Base-by-base conservation (phyloP, 2,329 filamentous ascomycete species). In the Alternaria metachromatica region DNA sequence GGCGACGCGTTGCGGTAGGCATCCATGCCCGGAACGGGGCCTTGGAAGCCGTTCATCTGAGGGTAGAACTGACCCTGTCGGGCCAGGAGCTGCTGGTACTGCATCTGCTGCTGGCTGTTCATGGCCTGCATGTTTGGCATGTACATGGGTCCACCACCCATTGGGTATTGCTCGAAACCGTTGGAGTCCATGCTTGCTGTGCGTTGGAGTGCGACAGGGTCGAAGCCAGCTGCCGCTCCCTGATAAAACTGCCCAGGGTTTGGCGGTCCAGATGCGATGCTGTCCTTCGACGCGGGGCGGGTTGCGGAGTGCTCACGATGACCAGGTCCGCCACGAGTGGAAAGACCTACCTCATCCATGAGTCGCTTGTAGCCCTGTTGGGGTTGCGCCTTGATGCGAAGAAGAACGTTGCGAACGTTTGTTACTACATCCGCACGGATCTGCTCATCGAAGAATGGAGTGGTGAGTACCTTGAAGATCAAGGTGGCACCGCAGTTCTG, bases 391-490 rank as follows among this genome's bases (percentile, higher is more conserved):
- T 97, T 97, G 81, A 98, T 90, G 74, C 92, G 91, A 33, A 95
- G 82, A 33, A 99, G 86, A 43, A 98, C 94, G 72, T 89, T 93
- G 76, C 95, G 93, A 55, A 99, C 93, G 62, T 94, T 97, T 75
- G 97, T 93, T 6, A 97, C 89, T 21, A 97, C 94, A 73, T 97
- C 92, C 49, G 87, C 85, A 51, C 96, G 91, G 77, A 97, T 94
- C 56, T 85, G 89, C 78, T 99, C 96, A 70, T 99, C 96, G 68
- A 98, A 94, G 87, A 97, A 98, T 0, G 96, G 96, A 8, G 94
- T 98, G 0, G 96, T 98, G 60, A 99, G 86, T 33, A 98, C 94
- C 85, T 99, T 99, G 88, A 98, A 99, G 75, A 99, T 98, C 70
- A 99, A 84, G 1, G 95, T 98, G 4, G 95, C 93, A 58, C 96